Base-by-base conservation (phyloP, 192 early-diverging fungal genomes). In the Entophlyctis luteolus region DNA sequence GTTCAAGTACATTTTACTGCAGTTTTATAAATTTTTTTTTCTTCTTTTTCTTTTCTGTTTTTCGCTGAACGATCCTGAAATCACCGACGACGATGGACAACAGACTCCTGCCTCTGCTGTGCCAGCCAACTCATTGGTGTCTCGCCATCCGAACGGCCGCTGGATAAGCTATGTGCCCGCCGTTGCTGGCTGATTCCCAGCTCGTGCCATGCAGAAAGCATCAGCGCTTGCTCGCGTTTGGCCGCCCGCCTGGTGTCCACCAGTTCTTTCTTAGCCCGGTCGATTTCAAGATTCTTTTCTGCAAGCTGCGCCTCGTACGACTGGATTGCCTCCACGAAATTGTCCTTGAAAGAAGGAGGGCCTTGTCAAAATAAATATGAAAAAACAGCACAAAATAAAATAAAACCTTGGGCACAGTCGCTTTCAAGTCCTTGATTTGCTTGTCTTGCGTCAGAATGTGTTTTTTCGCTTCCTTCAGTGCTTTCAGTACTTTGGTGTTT, bases 141-240 rank as follows among this genome's bases (percentile, higher is more conserved):
- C 10, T 70, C 72, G 22, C 62, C 65, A 8, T 48, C 12, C 22
- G 25, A 4, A 10, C 33, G 27, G 16, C 55, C 56, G 23, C 38
- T 31, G 45, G n/a, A 34, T 65, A 33, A 23, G 28, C 14, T 38
- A 57, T 50, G 68, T 69, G 49, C 72, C 63, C 78, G 37, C 74
- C 81, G 78, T 71, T 75, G 74, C 75, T 73, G 68, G 72, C 78
- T 79, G 60, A 65, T 77, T 49, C 72, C 73, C 18, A 86, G 56
- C 60, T 88, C 81, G 65, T 87, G 82, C 87, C 87, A 96, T 5
- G 94, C 92, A 14, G 90, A 90, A 35, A 87, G 79, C 66, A 97
- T 90, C 46, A 93, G 75, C 53, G 79, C 80, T 62, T 91, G 88
- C 70, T 97, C 94, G 32, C 89, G 84, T 69, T 77, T 79, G 59